These are phyloP conservation scores for Aspergillus amoenus DNA, from an alignment of 2,329 filamentous ascomycete species.

Conservation along the genomic window DNA sequence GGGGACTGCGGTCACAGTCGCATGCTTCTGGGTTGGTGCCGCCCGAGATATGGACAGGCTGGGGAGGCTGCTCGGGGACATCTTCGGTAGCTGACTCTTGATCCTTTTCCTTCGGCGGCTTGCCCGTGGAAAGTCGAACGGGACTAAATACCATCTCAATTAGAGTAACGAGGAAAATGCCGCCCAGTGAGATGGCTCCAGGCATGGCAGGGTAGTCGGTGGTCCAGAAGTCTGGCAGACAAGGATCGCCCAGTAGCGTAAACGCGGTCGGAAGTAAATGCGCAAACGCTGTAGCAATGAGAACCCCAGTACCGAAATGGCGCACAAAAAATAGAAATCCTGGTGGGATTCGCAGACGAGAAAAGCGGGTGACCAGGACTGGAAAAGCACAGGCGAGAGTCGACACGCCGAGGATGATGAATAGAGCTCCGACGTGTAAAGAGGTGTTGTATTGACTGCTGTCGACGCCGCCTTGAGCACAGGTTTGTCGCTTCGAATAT, in stretches of 20 bases:
- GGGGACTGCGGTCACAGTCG: constrained; percentile 16
- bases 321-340: constrained; percentile 50
- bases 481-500: constrained; percentile 24
- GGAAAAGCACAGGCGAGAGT: constrained; percentile 65
- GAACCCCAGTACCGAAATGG: constrained; percentile 77
- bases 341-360: constrained; percentile 58
- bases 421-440: constrained; percentile 63
- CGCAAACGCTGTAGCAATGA: constrained; percentile 84
- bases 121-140: constrained; percentile 29
- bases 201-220: constrained; percentile 49
- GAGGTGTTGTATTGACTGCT: constrained; percentile 58
- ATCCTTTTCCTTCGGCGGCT: not conserved
- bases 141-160: constrained; percentile 58
- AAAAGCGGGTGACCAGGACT: constrained; percentile 60
- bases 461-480: constrained; percentile 24
- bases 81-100: not conserved
- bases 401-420: constrained; percentile 59
- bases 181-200: constrained; percentile 47
- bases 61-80: not conserved
- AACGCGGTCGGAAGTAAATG: constrained; percentile 72
- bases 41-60: not conserved
- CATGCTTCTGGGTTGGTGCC: not conserved
- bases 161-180: constrained; percentile 48
- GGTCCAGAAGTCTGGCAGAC: constrained; percentile 50
- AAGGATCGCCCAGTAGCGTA: constrained; percentile 47